phyloP scores from a whole-genome alignment of 2,329 filamentous ascomycete genomes.

The Neofusicoccum ribis region DNA sequence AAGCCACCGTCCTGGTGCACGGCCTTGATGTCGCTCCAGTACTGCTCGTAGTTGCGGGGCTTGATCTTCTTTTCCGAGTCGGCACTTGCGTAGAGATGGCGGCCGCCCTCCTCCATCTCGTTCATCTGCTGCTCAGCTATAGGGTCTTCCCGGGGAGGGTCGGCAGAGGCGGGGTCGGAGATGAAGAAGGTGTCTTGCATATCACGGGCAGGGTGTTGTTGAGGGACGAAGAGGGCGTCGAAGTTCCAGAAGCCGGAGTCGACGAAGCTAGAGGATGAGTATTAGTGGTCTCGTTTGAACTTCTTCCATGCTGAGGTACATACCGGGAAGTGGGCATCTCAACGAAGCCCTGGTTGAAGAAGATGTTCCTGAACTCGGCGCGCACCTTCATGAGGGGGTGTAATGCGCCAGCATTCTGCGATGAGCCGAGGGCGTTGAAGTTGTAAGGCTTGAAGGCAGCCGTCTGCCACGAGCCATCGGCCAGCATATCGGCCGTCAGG shows the following conservation, averaged over 20 bases:
- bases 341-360: constrained; percentile 98
- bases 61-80: constrained; percentile 54
- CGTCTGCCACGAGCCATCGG: constrained; percentile 86
- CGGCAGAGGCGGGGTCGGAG: constrained; percentile 78
- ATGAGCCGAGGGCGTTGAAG: constrained; percentile 70
- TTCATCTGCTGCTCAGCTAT: constrained; percentile 47
- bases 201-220: constrained; percentile 96
- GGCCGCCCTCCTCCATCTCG: constrained; percentile 49
- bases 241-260: constrained; percentile 99
- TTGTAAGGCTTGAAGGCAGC: constrained; percentile 85
- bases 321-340: constrained; percentile 92
- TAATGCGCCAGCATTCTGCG: constrained; percentile 53
- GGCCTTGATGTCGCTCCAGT: constrained; percentile 83
- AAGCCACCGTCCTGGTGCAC: constrained; percentile 92
- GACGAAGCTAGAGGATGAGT: constrained; percentile 60
- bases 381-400: constrained; percentile 84
- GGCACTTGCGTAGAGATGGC: constrained; percentile 54
- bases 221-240: constrained; percentile 92
- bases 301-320: constrained; percentile 19
- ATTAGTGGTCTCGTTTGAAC: neutral
- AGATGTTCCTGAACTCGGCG: constrained; percentile 93
- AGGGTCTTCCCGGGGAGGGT: constrained; percentile 62
- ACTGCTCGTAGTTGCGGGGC: constrained; percentile 71
- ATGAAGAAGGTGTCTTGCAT: constrained; percentile 99
- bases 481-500: constrained; percentile 88